Evolutionary conservation across 169 alveolate genomes (phyloP).

Genomic region (Babesia divergens): DNA sequence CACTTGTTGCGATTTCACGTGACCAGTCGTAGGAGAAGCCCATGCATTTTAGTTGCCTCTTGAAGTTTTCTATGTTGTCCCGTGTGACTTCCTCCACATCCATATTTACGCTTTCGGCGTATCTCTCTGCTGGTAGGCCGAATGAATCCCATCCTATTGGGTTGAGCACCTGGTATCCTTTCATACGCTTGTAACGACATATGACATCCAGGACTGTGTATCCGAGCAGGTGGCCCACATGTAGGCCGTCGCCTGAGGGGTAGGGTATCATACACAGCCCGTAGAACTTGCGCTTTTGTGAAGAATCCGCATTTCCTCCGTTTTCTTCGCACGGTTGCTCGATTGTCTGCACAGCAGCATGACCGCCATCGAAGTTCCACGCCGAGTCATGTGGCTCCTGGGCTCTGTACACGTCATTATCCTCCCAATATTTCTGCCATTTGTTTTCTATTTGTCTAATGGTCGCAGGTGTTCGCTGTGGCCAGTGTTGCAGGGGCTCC

Average conservation of each 20-base stretch:
- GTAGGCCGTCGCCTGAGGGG: slow-evolving; percentile 89
- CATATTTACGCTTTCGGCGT: slow-evolving; percentile 76
- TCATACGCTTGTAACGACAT: slow-evolving; percentile 82
- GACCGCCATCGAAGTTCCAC: not conserved
- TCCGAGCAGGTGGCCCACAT: slow-evolving; percentile 90
- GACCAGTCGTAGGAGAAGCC: slow-evolving; percentile 89
- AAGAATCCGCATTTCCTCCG: not conserved
- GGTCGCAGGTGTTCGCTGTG: not conserved
- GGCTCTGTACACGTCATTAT: slow-evolving; percentile 3
- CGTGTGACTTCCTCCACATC: slow-evolving; percentile 75
- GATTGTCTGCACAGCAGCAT: not conserved
- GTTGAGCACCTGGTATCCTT: slow-evolving; percentile 81
- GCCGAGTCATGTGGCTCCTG: not conserved
- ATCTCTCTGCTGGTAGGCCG: slow-evolving; percentile 91
- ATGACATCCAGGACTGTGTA: slow-evolving; percentile 86
- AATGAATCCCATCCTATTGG: slow-evolving; percentile 94
- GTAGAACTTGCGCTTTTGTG: slow-evolving; percentile 70
- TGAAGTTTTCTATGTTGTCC: slow-evolving; percentile 78
- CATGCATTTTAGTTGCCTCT: slow-evolving; percentile 76
- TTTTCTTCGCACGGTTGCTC: not conserved
- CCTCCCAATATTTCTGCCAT: slow-evolving; percentile 62
- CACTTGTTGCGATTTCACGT: slow-evolving; percentile 83
- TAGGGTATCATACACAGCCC: slow-evolving; percentile 88
- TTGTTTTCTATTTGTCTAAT: not conserved
- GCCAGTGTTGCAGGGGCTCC: slow-evolving; percentile 3